These are phyloP conservation scores for Typha latifolia DNA, from an alignment of 176 grass and related monocot species.

Conservation along the genomic window DNA sequence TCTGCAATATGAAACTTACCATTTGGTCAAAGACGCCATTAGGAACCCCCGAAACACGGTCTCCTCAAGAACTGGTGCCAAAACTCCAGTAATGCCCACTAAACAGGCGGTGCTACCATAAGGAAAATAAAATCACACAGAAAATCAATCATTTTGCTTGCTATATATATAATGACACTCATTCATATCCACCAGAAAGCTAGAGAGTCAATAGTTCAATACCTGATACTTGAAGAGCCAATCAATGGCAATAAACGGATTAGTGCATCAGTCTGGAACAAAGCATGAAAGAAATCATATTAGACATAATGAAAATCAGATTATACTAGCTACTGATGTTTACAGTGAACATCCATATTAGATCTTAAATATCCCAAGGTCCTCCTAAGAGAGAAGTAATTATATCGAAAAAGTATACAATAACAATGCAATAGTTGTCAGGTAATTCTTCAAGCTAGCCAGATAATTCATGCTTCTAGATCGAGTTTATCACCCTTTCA, in stretches of 20 bases:
- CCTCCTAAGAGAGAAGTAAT: too few species aligned
- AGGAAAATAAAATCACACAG: constrained; percentile 12
- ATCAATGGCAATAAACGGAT: constrained; percentile 75
- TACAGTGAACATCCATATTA: too few species aligned
- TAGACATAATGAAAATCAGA: constrained; percentile 15
- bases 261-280: constrained; percentile 75
- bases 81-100: constrained; percentile 79
- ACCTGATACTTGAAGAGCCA: constrained; percentile 81
- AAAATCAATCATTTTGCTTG: constrained; percentile 17
- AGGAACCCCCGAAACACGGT: constrained; percentile 94
- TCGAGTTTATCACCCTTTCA: too few species aligned
- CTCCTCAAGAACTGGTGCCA: constrained; percentile 91
- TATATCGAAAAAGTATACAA: too few species aligned
- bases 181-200: constrained; percentile 10
- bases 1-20: constrained; percentile 27
- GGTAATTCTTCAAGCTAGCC: too few species aligned
- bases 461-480: too few species aligned
- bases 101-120: constrained; percentile 68
- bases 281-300: constrained; percentile 24
- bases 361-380: too few species aligned
- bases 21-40: constrained; percentile 86
- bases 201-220: constrained; percentile 5
- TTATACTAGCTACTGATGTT: too few species aligned
- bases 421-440: too few species aligned
- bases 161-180: constrained; percentile 3